Percentiles rank a stretch among this genome's conserved stretches.
phyloP scores from a whole-genome alignment of 192 early-diverging fungal species.

The Coemansia sp. region DNA sequence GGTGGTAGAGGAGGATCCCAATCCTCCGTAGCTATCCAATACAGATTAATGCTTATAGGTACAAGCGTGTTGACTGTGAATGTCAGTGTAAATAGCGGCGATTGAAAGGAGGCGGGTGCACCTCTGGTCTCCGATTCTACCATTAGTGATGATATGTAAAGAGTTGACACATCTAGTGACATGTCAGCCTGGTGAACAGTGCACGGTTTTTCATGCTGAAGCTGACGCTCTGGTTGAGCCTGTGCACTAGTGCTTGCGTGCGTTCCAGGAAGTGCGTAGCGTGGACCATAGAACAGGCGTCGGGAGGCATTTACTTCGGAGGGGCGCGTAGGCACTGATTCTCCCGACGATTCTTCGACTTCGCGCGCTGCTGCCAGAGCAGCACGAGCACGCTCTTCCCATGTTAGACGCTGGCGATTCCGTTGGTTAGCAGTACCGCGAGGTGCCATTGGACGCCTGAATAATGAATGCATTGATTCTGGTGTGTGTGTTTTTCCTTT shows the following conservation, averaged over 20 bases:
- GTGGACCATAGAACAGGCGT: slow-evolving; percentile 48
- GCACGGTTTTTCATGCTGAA: slow-evolving; percentile 44
- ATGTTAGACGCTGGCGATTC: slow-evolving; percentile 35
- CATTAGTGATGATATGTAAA: slow-evolving; percentile 41
- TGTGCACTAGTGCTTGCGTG: slow-evolving; percentile 9
- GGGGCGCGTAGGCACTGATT: slow-evolving; percentile 50
- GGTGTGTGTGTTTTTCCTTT: not conserved
- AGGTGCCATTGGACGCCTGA: slow-evolving; percentile 39
- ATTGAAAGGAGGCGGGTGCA: slow-evolving; percentile 25
- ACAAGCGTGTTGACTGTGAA: slow-evolving; percentile 45
- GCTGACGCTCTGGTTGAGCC: slow-evolving; percentile 21
- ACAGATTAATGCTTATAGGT: slow-evolving; percentile 32
- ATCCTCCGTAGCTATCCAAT: slow-evolving; percentile 49
- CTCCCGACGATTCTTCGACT: slow-evolving; percentile 46
- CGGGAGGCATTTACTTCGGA: slow-evolving; percentile 46
- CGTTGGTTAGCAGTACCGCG: slow-evolving; percentile 24
- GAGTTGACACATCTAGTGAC: slow-evolving; percentile 28
- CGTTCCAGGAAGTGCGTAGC: slow-evolving; percentile 39
- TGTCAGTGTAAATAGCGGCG: slow-evolving; percentile 37
- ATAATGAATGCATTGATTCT: slow-evolving; percentile 49
- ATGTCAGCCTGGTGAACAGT: slow-evolving; percentile 39
- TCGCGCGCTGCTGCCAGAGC: slow-evolving; percentile 51
- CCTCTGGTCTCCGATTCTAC: slow-evolving; percentile 14
- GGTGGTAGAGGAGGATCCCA: slow-evolving; percentile 13
- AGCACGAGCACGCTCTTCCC: slow-evolving; percentile 47